phyloP scores from a whole-genome alignment of 208 protist species.

The Borovskyia barvae region DNA sequence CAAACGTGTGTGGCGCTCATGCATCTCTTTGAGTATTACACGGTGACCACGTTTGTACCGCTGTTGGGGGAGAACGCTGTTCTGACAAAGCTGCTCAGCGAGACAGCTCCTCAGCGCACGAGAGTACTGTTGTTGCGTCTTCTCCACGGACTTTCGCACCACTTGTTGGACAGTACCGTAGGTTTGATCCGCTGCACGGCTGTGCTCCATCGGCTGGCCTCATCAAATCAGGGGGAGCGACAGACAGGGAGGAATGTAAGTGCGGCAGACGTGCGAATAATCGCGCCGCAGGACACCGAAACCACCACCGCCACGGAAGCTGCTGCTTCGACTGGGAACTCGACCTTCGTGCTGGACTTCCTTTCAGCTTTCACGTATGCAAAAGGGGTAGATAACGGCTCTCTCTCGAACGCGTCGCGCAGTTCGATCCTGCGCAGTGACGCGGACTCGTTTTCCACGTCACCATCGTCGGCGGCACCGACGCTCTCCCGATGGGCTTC shows the following conservation, averaged over 20 bases:
- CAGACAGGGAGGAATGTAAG: too few species aligned
- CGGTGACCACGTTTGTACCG: constrained; percentile 42
- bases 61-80: constrained; percentile 46
- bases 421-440: neutral
- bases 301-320: neutral
- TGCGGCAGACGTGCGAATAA: too few species aligned
- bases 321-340: neutral
- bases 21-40: constrained; percentile 79
- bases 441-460: neutral
- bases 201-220: constrained; percentile 51
- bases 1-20: constrained; percentile 52
- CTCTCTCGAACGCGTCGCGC: constrained; percentile 4
- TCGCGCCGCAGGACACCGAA: too few species aligned
- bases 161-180: constrained; percentile 58
- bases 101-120: constrained; percentile 46
- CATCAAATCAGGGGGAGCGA: too few species aligned
- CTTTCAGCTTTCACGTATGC: constrained; percentile 25
- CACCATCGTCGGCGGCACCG: constrained; percentile 1
- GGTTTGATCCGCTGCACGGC: constrained; percentile 37
- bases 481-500: neutral
- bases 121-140: constrained; percentile 44
- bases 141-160: constrained; percentile 31
- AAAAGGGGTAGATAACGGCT: neutral
- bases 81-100: constrained; percentile 49
- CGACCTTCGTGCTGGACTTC: constrained; percentile 13